A percentile compares a stretch with the other conserved stretches of the same genome.
These are phyloP conservation scores for Gymnopilus dilepis DNA, from an alignment of 768 basidiomycete genomes.

Conservation along the genomic window DNA sequence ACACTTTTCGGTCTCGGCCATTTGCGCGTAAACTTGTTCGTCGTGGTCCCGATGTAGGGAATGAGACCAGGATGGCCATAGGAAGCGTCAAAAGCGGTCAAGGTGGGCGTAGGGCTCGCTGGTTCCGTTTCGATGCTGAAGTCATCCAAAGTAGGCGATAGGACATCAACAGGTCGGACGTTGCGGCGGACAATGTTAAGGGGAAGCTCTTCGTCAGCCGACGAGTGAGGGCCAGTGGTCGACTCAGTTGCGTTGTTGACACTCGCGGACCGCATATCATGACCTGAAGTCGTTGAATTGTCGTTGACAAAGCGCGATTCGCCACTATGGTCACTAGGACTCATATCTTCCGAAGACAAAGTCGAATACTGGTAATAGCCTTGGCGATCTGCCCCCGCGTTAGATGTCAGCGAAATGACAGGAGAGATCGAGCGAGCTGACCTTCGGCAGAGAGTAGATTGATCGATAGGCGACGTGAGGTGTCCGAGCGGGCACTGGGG, in stretches of 20 bases:
- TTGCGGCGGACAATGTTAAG: conserved; percentile 6
- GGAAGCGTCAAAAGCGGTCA: conserved; percentile 25
- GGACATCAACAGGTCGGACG: background rate
- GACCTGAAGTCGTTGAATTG: conserved; percentile 4
- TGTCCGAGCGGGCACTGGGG: background rate
- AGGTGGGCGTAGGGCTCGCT: conserved; percentile 7
- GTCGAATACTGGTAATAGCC: conserved; percentile 17
- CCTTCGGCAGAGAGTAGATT: conserved; percentile 12
- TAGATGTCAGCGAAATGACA: background rate
- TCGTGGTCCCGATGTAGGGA: conserved; percentile 37
- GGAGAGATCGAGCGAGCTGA: background rate
- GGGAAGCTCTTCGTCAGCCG: background rate
- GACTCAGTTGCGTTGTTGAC: background rate
- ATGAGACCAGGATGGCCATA: conserved; percentile 36
- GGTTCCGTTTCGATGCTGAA: conserved; percentile 1
- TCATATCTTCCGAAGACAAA: conserved; percentile 12
- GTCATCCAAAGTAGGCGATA: background rate
- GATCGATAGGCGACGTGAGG: background rate
- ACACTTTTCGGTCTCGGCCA: conserved; percentile 51
- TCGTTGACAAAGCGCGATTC: conserved; percentile 10
- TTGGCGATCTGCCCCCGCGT: conserved; percentile 4
- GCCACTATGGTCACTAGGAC: conserved; percentile 4
- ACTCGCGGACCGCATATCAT: background rate
- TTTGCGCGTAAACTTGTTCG: conserved; percentile 52
- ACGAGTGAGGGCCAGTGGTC: background rate